Evolutionary conservation across 2,329 filamentous ascomycete species (phyloP), one percentile per base, ranked within the genome.

Genomic region (Colletotrichum tanaceti): DNA sequence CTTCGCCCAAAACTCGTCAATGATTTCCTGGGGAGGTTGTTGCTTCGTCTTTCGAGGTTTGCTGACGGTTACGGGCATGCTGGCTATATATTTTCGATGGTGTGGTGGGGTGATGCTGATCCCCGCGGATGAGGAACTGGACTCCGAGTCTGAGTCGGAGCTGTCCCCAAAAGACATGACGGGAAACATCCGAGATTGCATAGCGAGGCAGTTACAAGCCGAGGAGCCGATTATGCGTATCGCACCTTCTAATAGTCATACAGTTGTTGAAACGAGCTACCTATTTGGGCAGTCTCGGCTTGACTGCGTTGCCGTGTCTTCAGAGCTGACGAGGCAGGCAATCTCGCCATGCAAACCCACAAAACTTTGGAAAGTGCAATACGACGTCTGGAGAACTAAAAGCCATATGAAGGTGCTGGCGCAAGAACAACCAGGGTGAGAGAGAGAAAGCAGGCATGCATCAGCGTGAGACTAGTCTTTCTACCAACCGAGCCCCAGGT

Each of bases 1-100:
- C 65, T 88, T 89, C 60, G 83, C 79, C 92, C 91, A 94, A 75
- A 93, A 93, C 69, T 91, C 86, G 72, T 92, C 87, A 65, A 94
- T 87, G 32, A 83, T 85, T 66, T 88, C 85, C 76, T 94, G 92
- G 0, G 91, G 91, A 9, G 88, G 80, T 73, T 87, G 85, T 65
- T 86, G 84, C 73, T 84, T 86, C 57, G 73, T 68, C 46, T 44
- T 63, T 20, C 50, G 49, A 24, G 44, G 50, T n/a, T 67, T 65
- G n/a, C 20, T 58, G 38, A 57, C 39, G 6, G 50, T 57, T 28
- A 64, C 47, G 9, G 68, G 65, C 68, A 70, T 70, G n/a, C 32
- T 54, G 41, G 59, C 50, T 50, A 70, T 11, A 39, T 59, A 46
- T 69, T 44, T 59, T 59, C 58, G 46, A 24, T 35, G 44, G 13